Evolutionary conservation across 139 green algal species (phyloP), one percentile per base, ranked within the genome.

Genomic region (Volvox reticuliferus): DNA sequence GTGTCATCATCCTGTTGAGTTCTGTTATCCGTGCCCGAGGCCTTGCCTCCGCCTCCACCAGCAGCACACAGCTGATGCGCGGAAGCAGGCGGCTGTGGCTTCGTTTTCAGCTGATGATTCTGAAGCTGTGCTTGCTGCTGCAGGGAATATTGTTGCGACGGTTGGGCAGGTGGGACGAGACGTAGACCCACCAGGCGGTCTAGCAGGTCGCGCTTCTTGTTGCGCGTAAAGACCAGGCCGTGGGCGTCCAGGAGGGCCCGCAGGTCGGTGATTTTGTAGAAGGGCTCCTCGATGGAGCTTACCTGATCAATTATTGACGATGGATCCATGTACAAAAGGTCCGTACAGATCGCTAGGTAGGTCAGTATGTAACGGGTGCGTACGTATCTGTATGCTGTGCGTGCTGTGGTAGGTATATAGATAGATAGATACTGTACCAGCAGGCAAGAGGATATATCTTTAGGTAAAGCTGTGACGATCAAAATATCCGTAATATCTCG

Each of bases 241-340:
- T 80, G 68, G 14, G 44, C 24, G 12, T 89, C 83, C 24, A 89
- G 67, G 3, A 89, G 71, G 14, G 71, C 71, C 12, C 78, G 68
- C 28, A 95, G 79, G 87, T 94, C 92, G 26, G n/a, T 26, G 12
- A 95, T 50, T 55, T 89, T 91, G 85, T 87, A 94, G 37, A 88
- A 91, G 30, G 87, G 76, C 71, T 92, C 83, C 76, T 95, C 92
- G 22, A 94, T 87, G 3, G 80, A 24, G 26, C 78, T 83, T 35
- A 88, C 82, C 82, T 88, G 32, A 73, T 30, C 44, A 9, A 55
- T 55, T 55, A 9, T 55, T 55, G 44, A 5, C 44, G 44, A 55
- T 55, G 9, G 44, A 55, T 5, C 44, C 44, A 55, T 9, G 44
- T 55, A 55, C 44, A 9, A 55, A 55, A 5, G 9, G 44, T 55